Conservation (phyloP, 1,284 basidiomycete species). For the Earliella scabrosa region DNA sequence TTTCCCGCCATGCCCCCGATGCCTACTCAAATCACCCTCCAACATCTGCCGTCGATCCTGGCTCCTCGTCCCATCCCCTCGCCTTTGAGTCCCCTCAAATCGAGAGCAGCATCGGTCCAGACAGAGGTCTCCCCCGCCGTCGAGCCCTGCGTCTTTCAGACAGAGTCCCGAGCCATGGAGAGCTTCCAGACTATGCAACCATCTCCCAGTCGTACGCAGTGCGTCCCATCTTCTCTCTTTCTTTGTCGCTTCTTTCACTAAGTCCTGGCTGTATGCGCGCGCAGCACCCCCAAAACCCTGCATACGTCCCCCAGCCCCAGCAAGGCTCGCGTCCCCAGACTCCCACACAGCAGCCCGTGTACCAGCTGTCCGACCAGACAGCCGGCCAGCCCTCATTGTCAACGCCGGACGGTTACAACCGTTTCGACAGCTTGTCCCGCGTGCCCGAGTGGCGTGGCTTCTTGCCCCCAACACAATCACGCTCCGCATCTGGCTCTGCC, state of each 20-base stretch:
- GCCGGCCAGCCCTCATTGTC: slow-evolving; percentile 1
- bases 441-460: slow-evolving; percentile 5
- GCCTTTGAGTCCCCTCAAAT: slow-evolving; percentile 45
- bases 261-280: slow-evolving; percentile 20
- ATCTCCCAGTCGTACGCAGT: slow-evolving; percentile 39
- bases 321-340: slow-evolving; percentile 44
- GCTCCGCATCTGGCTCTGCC: slow-evolving; percentile 44
- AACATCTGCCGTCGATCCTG: slow-evolving; percentile 35
- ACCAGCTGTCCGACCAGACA: slow-evolving; percentile 7
- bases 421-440: neutral
- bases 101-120: slow-evolving; percentile 59
- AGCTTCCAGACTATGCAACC: slow-evolving; percentile 18
- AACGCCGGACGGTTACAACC: slow-evolving; percentile 2
- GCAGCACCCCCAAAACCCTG: slow-evolving; percentile 26
- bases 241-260: slow-evolving; percentile 9
- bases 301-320: slow-evolving; percentile 37
- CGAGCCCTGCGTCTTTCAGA: slow-evolving; percentile 39
- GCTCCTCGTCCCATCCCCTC: slow-evolving; percentile 33
- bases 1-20: slow-evolving; percentile 29
- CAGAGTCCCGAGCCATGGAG: slow-evolving; percentile 19
- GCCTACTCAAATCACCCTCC: slow-evolving; percentile 25
- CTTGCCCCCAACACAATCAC: slow-evolving; percentile 41
- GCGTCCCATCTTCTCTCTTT: slow-evolving; percentile 19
- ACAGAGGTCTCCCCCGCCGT: slow-evolving; percentile 51
- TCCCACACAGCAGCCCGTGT: slow-evolving; percentile 37